Evolutionary conservation across 805 yeast genomes (phyloP), one percentile per base, ranked within the genome.

Genomic region (Ogataea naganishii): DNA sequence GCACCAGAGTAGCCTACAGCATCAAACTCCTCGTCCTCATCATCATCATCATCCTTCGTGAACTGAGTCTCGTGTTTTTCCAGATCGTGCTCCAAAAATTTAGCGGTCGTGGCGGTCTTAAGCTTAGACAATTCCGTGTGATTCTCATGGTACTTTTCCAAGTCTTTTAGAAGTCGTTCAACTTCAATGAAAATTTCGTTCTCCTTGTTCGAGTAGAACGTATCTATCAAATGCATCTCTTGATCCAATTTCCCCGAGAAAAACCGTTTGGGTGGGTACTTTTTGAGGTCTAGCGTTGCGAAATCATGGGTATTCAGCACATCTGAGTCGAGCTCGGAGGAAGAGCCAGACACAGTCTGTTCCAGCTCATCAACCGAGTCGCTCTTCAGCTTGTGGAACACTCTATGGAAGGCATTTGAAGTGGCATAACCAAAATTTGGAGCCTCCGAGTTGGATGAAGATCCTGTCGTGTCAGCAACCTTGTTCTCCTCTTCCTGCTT

Each of bases 191-290:
- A 65, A 14, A 73, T 55, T 33, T 63, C 66, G 2, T 55, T 44
- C 42, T 75, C 78, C 30, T 64, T 66, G 12, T 41, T 33, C 23
- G 54, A 51, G 47, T 67, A 76, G 37, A 76, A 76, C 6, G 49
- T 56, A 43, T 72, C 74, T 34, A 76, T 63, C 40, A 71, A 74
- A 15, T 40, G 37, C 33, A 73, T 57, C 42, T 76, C 80, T n/a
- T 46, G 50, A 17, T 59, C 42, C 29, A 77, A 53, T 33, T 60
- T 62, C 20, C 58, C 51, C 22, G 73, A 38, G 36, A 77, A 76
- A 3, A 65, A 57, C 22, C 58, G 61, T 25, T 49, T 51, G 5
- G 68, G 56, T 21, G 31, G 31, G 15, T 5, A 28, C 23, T 28
- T 28, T 3, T 4, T 4, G 3, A 28, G 14, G 13, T 28, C 16